Conservation (phyloP, 2,329 filamentous ascomycete genomes). For the Clonostachys chloroleuca region DNA sequence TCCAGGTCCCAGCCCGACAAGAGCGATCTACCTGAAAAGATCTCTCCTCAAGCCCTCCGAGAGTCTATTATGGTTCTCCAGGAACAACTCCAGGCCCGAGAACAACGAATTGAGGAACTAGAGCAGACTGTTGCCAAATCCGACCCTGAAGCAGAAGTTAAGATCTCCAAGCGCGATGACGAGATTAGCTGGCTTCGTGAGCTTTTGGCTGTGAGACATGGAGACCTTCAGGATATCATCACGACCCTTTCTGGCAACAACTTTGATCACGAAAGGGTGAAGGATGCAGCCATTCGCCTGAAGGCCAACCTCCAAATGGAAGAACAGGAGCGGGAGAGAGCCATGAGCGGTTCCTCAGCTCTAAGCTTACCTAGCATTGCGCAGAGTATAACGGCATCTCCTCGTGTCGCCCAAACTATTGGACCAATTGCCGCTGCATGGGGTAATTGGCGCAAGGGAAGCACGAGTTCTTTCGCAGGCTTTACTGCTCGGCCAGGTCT, state of each 20-base stretch:
- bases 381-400: conserved; percentile 72
- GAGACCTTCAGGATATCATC: conserved; percentile 91
- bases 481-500: conserved; percentile 42
- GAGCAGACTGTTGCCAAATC: conserved; percentile 65
- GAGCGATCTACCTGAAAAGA: conserved; percentile 68
- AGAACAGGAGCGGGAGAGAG: conserved; percentile 87
- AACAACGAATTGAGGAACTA: conserved; percentile 82
- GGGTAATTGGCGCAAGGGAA: conserved; percentile 84
- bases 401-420: conserved; percentile 79
- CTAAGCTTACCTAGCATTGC: conserved; percentile 72
- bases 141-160: conserved; percentile 73
- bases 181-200: conserved; percentile 96
- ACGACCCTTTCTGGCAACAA: conserved; percentile 67
- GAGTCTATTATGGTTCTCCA: conserved; percentile 96
- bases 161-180: conserved; percentile 86
- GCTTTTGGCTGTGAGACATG: conserved; percentile 82
- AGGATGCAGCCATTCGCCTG: conserved; percentile 87
- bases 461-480: conserved; percentile 42
- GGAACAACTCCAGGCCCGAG: conserved; percentile 92
- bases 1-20: conserved; percentile 28
- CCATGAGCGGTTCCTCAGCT: conserved; percentile 65
- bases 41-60: conserved; percentile 88
- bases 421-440: conserved; percentile 83
- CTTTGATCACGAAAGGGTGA: conserved; percentile 75
- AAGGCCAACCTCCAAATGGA: conserved; percentile 97